Evolutionary conservation across 208 protist genomes (phyloP).

Genomic region (Crithidia acanthocephali): DNA sequence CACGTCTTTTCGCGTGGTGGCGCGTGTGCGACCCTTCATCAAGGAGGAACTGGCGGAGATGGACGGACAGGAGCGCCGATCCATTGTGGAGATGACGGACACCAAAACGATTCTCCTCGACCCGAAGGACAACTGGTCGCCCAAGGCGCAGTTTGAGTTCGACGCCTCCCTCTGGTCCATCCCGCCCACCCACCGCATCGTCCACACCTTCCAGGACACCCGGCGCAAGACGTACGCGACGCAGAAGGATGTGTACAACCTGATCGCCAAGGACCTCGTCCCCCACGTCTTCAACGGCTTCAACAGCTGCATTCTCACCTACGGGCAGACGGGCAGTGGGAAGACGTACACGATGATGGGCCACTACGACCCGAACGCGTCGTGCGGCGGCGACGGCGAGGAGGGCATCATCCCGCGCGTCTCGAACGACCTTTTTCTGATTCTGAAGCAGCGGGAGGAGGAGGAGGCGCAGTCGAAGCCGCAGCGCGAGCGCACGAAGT

Average conservation of each 20-base stretch:
- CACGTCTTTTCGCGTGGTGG: constrained; percentile 85
- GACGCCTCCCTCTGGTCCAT: constrained; percentile 92
- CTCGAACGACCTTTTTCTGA: constrained; percentile 89
- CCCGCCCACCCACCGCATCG: constrained; percentile 78
- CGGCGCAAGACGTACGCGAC: constrained; percentile 71
- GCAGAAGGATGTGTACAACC: constrained; percentile 91
- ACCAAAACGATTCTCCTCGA: constrained; percentile 90
- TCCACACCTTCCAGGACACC: constrained; percentile 87
- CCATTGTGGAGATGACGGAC: constrained; percentile 89
- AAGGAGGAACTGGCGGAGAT: constrained; percentile 88
- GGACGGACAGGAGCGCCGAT: constrained; percentile 82
- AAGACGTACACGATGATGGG: constrained; percentile 95
- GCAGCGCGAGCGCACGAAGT: constrained; percentile 38
- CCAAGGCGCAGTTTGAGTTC: constrained; percentile 93
- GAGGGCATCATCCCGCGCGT: constrained; percentile 93
- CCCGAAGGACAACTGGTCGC: constrained; percentile 80
- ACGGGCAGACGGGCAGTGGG: constrained; percentile 93
- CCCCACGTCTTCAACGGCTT: constrained; percentile 93
- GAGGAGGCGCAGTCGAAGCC: constrained; percentile 42
- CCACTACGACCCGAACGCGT: constrained; percentile 71
- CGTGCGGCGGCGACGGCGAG: constrained; percentile 79
- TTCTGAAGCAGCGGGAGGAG: constrained; percentile 53
- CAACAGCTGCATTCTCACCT: constrained; percentile 94
- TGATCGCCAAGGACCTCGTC: constrained; percentile 91
- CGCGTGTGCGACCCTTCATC: constrained; percentile 90